Evolutionary conservation across 805 yeast species (phyloP).

Genomic region (Pichia occidentalis): DNA sequence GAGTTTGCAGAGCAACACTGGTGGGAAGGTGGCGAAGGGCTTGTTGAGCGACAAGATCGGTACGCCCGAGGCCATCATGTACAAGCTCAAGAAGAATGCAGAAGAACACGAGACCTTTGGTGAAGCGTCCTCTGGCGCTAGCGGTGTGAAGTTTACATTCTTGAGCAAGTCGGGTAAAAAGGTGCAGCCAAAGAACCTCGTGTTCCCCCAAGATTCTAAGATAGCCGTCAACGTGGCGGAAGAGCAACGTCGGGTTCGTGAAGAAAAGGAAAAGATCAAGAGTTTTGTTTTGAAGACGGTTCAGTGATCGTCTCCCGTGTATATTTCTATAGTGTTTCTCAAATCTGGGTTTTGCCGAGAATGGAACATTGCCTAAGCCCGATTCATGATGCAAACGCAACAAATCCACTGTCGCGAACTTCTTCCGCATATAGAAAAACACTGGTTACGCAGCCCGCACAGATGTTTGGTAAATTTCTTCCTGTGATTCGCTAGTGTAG

Average conservation of each 20-base stretch:
- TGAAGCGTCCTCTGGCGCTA: not conserved
- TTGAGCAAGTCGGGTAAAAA: constrained; percentile 49
- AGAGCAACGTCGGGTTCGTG: constrained; percentile 46
- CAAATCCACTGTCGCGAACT: constrained; percentile 2
- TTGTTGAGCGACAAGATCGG: constrained; percentile 23
- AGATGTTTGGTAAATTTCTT: no score
- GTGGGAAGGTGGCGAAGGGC: not conserved
- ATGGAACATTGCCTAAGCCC: not conserved
- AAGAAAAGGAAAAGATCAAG: constrained; percentile 25
- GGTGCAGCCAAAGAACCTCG: constrained; percentile 37
- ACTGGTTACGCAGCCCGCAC: constrained; percentile 12
- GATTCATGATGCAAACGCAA: constrained; percentile 2
- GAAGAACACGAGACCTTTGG: constrained; percentile 3
- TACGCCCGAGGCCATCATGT: constrained; percentile 27
- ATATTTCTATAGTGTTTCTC: no score
- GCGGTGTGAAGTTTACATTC: constrained; percentile 37
- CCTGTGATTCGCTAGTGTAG: constrained; percentile 6
- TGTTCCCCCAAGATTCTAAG: constrained; percentile 46
- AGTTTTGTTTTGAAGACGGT: constrained; percentile 43
- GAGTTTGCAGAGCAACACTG: constrained; percentile 30
- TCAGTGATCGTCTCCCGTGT: not conserved
- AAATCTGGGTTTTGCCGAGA: no score
- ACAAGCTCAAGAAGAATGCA: constrained; percentile 22
- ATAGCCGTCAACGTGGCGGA: constrained; percentile 46
- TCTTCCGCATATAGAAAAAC: no score